Conservation (phyloP, 2,329 filamentous ascomycete genomes). For the Curvularia sp. region DNA sequence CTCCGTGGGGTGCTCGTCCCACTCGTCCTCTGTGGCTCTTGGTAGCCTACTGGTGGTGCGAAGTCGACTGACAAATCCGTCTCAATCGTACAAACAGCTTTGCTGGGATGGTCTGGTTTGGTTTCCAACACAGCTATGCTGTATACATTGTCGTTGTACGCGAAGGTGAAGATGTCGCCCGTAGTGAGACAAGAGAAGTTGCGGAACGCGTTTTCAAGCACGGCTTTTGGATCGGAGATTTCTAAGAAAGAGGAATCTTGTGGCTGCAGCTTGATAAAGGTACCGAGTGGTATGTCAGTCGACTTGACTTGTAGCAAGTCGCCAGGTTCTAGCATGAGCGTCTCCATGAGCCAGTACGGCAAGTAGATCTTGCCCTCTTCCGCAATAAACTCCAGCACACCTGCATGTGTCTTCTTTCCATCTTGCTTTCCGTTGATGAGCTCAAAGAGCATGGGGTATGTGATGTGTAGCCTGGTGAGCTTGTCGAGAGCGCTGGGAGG, state of each 20-base stretch:
- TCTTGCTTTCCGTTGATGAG: constrained; percentile 92
- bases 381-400: constrained; percentile 95
- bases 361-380: constrained; percentile 97
- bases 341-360: constrained; percentile 97
- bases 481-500: constrained; percentile 97
- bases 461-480: constrained; percentile 92
- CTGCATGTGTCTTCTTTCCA: constrained; percentile 83
- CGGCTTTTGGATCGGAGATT: constrained; percentile 95
- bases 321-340: constrained; percentile 84
- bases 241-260: constrained; percentile 94
- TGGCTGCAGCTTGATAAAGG: constrained; percentile 94
- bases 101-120: constrained; percentile 84
- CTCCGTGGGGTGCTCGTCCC: constrained; percentile 89
- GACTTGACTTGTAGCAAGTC: constrained; percentile 95
- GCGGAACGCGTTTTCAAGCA: constrained; percentile 93
- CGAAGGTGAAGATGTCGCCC: constrained; percentile 93
- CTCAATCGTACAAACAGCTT: constrained; percentile 89
- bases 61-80: constrained; percentile 98
- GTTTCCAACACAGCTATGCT: constrained; percentile 93
- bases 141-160: constrained; percentile 94
- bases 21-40: constrained; percentile 79
- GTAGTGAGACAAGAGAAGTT: constrained; percentile 94
- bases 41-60: constrained; percentile 89
- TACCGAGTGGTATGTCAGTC: constrained; percentile 87
- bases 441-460: constrained; percentile 97